phyloP scores from a whole-genome alignment of 2,329 filamentous ascomycete genomes.

The Paecilomyces sp. region DNA sequence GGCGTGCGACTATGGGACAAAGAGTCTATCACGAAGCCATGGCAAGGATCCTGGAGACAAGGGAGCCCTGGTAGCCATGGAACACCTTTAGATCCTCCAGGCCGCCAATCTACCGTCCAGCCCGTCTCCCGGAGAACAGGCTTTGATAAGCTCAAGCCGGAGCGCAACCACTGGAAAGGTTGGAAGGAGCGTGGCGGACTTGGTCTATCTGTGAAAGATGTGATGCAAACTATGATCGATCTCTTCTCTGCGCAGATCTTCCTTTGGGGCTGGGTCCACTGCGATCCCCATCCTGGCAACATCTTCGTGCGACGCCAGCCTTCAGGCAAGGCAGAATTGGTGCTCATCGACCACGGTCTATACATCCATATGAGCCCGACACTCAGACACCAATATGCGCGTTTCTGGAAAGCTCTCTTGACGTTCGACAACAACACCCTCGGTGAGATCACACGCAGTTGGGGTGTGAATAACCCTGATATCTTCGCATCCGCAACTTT shows the following conservation, averaged over 20 bases:
- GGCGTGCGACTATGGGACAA: constrained; percentile 91
- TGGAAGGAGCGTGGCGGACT: constrained; percentile 67
- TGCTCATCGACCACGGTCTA: constrained; percentile 93
- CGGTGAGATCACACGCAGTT: constrained; percentile 61
- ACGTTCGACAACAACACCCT: constrained; percentile 87
- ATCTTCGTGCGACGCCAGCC: constrained; percentile 87
- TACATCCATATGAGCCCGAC: constrained; percentile 83
- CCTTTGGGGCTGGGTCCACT: constrained; percentile 91
- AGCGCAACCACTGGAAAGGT: constrained; percentile 72
- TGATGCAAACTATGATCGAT: constrained; percentile 96
- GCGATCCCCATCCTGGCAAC: constrained; percentile 94
- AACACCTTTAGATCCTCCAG: constrained; percentile 50
- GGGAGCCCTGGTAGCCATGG: constrained; percentile 75
- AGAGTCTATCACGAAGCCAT: constrained; percentile 65
- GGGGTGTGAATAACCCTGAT: constrained; percentile 85
- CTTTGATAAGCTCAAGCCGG: constrained; percentile 63
- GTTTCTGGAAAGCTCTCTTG: constrained; percentile 90
- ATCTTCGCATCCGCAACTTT: constrained; percentile 87
- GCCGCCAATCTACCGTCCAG: constrained; percentile 40
- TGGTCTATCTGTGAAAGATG: constrained; percentile 71
- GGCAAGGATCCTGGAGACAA: constrained; percentile 68
- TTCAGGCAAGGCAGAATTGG: constrained; percentile 76
- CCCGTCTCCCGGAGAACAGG: constrained; percentile 28
- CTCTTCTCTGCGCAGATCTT: constrained; percentile 98
- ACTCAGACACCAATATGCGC: constrained; percentile 78